Base-by-base conservation (phyloP, 768 basidiomycete species). In the Suillus luteus region DNA sequence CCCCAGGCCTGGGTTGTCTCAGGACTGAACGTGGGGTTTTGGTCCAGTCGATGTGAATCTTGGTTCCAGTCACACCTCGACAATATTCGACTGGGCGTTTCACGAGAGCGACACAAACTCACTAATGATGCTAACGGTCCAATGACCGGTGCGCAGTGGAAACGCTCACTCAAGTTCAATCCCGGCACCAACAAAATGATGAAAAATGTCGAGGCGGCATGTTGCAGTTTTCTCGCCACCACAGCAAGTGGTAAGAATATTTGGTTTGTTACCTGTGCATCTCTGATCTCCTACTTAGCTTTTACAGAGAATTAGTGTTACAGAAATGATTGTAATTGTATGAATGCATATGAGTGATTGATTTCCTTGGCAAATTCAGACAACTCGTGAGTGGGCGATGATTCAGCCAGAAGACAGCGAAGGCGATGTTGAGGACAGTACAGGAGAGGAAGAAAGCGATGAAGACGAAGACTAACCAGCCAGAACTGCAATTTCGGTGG, bases 401-500 rank as follows among this genome's bases (percentile, higher is more conserved):
- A 31, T 31, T 31, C 31, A 31, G 31, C 31, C 31, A 31, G 78
- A 70, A 46, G 75, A 72, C 51, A 71, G 63, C 46, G 54, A 63
- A 11, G 69, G 66, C 15, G 65, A 63, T 19, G 67, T 55, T 3
- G 69, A 67, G 35, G 67, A 60, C 38, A 66, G 68, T 38, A 67
- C 68, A 24, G 64, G 65, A 12, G 69, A 64, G 54, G 71, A 64
- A 14, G 65, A 63, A 19, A 55, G 54, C 1, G 67, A 67, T n/a
- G 59, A 71, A 38, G 57, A 51, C 24, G 37, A 63, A 43, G 63
- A 66, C 54, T 55, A 24, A 59, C 41, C 11, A 61, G 14, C 33
- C 43, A 52, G 22, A 19, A 60, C 11, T 51, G 49, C 44, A 19
- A 55, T 61, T 14, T 33, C 15, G 11, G 49, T 35, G n/a, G 19